A percentile compares a stretch with the other conserved stretches of the same genome.
Evolutionary conservation across 257 asterid species (phyloP).

Genomic region (Solanum phureja): DNA sequence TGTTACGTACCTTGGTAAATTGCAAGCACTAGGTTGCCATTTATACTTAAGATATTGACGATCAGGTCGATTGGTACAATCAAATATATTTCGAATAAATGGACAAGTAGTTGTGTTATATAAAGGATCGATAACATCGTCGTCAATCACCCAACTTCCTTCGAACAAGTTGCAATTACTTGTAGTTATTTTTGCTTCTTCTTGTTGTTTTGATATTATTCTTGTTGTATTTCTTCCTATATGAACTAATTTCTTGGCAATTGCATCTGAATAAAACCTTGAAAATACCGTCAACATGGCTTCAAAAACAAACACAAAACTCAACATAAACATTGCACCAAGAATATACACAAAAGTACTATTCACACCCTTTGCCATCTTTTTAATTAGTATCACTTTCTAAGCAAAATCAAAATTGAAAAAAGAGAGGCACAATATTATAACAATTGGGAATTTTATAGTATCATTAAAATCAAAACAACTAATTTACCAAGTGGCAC

Average conservation of each 20-base stretch:
- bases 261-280: not conserved
- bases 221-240: not conserved
- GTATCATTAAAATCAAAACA: not conserved
- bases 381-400: not conserved
- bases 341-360: not conserved
- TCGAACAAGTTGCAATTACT: not conserved
- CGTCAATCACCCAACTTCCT: constrained; percentile 9
- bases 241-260: not conserved
- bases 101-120: constrained; percentile 8
- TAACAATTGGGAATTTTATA: not conserved
- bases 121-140: not conserved
- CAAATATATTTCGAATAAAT: constrained; percentile 1
- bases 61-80: constrained; percentile 6
- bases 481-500: too few species aligned
- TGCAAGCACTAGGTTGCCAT: constrained; percentile 10
- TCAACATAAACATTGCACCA: not conserved
- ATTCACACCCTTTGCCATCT: not conserved
- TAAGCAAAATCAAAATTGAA: not conserved
- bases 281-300: not conserved
- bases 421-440: not conserved
- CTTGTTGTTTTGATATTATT: not conserved
- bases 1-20: not conserved
- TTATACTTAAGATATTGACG: constrained; percentile 7
- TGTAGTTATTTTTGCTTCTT: not conserved
- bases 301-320: not conserved